A percentile compares a stretch with the other conserved stretches of the same genome.
Evolutionary conservation across 805 yeast genomes (phyloP).

Genomic region (Metschnikowia gruessii): DNA sequence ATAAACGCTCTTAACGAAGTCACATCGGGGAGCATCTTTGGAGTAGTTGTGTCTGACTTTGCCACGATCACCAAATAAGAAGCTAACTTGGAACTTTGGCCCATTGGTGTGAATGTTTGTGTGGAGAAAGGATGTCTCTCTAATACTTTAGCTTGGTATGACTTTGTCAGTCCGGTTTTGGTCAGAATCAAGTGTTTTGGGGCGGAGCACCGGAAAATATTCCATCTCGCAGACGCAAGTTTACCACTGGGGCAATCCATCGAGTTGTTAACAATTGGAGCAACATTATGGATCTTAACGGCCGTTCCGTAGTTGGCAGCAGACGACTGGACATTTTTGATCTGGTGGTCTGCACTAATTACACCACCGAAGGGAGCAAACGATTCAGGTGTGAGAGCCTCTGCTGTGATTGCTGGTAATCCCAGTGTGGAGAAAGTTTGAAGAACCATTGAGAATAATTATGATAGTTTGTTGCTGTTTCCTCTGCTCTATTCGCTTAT

Average conservation of each 20-base stretch:
- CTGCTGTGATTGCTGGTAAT: slow-evolving; percentile 41
- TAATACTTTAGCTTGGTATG: slow-evolving; percentile 61
- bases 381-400: slow-evolving; percentile 59
- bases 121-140: slow-evolving; percentile 90
- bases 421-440: slow-evolving; percentile 31
- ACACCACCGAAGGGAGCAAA: slow-evolving; percentile 74
- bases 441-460: slow-evolving; percentile 37
- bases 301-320: slow-evolving; percentile 96
- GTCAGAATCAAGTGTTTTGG: slow-evolving; percentile 55
- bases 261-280: slow-evolving; percentile 60
- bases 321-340: slow-evolving; percentile 40
- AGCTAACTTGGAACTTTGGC: slow-evolving; percentile 44
- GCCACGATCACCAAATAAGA: slow-evolving; percentile 86
- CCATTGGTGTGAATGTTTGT: slow-evolving; percentile 92
- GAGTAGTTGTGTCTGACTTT: slow-evolving; percentile 36
- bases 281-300: slow-evolving; percentile 66
- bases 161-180: not conserved
- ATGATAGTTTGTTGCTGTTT: no score
- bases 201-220: slow-evolving; percentile 77
- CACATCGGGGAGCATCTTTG: slow-evolving; percentile 57
- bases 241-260: slow-evolving; percentile 43
- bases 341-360: slow-evolving; percentile 74
- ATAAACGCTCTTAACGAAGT: slow-evolving; percentile 60
- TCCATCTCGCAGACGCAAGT: slow-evolving; percentile 66
- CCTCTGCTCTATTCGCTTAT: no score